These are phyloP conservation scores for Mycena rosella DNA, from an alignment of 768 basidiomycete species.

Conservation along the genomic window DNA sequence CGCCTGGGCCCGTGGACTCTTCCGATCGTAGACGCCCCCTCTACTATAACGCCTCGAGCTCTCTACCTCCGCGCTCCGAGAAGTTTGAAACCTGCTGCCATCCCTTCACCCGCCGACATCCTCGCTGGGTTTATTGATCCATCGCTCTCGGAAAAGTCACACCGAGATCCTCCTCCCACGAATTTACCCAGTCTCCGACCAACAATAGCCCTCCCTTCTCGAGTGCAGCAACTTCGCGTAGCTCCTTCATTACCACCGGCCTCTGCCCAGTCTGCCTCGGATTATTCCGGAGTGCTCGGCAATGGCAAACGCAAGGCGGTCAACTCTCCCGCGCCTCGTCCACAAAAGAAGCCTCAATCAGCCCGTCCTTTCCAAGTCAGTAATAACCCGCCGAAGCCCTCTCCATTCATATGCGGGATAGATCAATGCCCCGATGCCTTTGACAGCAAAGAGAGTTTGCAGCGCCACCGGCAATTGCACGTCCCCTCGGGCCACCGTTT, in stretches of 20 bases:
- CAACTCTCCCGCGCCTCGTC: background rate
- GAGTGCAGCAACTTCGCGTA: background rate
- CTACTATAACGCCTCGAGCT: background rate
- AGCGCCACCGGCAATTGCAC: background rate
- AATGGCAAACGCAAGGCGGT: background rate
- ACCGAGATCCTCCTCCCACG: background rate
- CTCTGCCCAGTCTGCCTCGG: background rate
- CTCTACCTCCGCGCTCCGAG: background rate
- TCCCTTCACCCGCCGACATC: no score
- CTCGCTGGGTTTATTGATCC: no score
- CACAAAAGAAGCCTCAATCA: background rate
- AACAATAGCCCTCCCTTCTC: background rate
- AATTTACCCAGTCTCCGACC: background rate
- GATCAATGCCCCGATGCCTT: background rate
- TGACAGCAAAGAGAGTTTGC: background rate
- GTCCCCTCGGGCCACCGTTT: background rate
- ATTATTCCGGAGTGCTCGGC: background rate
- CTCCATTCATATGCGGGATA: background rate
- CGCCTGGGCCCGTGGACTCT: conserved; percentile 1
- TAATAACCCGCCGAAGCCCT: no score
- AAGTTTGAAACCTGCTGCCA: no score
- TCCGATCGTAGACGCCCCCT: conserved; percentile 7
- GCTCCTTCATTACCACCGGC: background rate
- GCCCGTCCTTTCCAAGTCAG: background rate
- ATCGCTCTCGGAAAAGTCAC: background rate